Conservation (phyloP, 768 basidiomycete genomes). For the Lactarius psammicola region DNA sequence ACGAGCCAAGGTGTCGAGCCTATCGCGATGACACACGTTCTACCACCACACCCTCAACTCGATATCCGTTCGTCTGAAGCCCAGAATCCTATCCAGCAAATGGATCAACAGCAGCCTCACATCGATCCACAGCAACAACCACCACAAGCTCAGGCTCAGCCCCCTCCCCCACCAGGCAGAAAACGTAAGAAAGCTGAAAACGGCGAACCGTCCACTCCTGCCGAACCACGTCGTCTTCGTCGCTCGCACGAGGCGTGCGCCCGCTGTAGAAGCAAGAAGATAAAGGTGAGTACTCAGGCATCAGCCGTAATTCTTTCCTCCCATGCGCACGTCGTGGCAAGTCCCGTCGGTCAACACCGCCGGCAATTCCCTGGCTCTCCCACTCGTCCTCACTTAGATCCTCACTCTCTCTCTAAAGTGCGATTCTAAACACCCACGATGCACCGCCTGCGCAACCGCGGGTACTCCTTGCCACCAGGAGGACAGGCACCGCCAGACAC, state of each 20-base stretch:
- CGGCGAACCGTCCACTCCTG: conserved; percentile 54
- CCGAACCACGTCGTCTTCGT: conserved; percentile 77
- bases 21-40: conserved; percentile 46
- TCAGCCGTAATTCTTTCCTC: conserved; percentile 35
- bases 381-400: conserved; percentile 38
- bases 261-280: conserved; percentile 94
- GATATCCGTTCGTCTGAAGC: conserved; percentile 48
- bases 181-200: conserved; percentile 62
- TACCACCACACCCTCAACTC: conserved; percentile 47
- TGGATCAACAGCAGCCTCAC: conserved; percentile 48
- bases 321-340: conserved; percentile 33
- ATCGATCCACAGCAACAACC: conserved; percentile 52
- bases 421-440: conserved; percentile 87
- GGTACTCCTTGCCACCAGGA: conserved; percentile 82
- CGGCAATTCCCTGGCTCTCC: conserved; percentile 73
- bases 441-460: conserved; percentile 80
- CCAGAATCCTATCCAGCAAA: conserved; percentile 60
- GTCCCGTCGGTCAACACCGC: conserved; percentile 60
- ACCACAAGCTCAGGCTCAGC: conserved; percentile 41
- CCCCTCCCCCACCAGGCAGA: conserved; percentile 36
- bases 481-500: conserved; percentile 82
- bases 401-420: conserved; percentile 51
- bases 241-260: conserved; percentile 92
- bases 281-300: conserved; percentile 70
- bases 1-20: conserved; percentile 20